Percentiles rank a stretch among this genome's conserved stretches.
Evolutionary conservation across 768 basidiomycete species (phyloP).

Genomic region (Leccinum pellstonianum): DNA sequence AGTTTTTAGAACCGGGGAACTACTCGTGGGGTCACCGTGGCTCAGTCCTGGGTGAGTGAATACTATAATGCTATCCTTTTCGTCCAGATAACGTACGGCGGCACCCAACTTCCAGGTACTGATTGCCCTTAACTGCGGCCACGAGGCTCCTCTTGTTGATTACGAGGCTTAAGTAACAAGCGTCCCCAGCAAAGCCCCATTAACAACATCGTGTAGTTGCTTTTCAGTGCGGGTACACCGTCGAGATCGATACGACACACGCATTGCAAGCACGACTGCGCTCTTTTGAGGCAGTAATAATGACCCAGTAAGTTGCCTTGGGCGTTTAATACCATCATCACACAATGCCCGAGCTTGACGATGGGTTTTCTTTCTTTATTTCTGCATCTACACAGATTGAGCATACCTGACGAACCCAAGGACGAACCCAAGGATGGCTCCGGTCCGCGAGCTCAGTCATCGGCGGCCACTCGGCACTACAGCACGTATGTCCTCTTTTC

Average conservation of each 20-base stretch:
- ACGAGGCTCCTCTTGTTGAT: too few relatives aligned
- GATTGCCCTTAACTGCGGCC: too few relatives aligned
- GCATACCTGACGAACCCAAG: not conserved
- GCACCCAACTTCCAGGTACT: too few relatives aligned
- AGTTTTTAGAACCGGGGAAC: too few relatives aligned
- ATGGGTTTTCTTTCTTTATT: not conserved
- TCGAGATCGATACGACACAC: not conserved
- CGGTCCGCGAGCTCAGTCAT: not conserved
- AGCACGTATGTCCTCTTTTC: not conserved
- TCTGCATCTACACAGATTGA: not conserved
- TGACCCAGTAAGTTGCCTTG: constrained; percentile 1
- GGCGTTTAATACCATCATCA: not conserved
- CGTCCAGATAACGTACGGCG: too few relatives aligned
- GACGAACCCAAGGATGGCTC: not conserved
- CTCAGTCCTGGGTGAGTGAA: too few relatives aligned
- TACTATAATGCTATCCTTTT: too few relatives aligned
- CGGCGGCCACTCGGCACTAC: not conserved
- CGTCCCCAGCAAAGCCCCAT: constrained; percentile 1
- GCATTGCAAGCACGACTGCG: not conserved
- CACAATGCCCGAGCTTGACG: not conserved
- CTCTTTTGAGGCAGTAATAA: not conserved
- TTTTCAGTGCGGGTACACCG: constrained; percentile 7
- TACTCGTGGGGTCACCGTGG: too few relatives aligned
- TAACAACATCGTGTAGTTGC: not conserved
- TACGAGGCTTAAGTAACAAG: not conserved